A percentile compares a stretch with the other conserved stretches of the same genome.
Conservation (phyloP, 169 alveolate genomes). For the Amoebophrya sp. region DNA sequence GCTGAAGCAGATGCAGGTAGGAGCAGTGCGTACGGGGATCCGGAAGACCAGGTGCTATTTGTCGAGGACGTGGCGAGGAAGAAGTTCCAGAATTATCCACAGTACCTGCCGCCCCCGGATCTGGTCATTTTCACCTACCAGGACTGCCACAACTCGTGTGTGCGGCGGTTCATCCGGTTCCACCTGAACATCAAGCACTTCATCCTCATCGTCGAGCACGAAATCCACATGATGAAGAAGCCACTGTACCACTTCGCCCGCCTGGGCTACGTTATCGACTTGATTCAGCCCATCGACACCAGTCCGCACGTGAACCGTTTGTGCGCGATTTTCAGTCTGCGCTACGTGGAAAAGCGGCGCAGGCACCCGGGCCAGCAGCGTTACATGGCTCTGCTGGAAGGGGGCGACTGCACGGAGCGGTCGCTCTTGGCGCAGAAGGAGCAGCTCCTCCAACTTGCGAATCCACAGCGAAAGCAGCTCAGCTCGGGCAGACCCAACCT, state of each 20-base stretch:
- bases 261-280: not conserved
- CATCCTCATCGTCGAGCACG: not conserved
- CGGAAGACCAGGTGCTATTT: not conserved
- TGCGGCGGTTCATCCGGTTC: not conserved
- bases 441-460: not conserved
- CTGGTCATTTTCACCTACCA: not conserved
- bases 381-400: not conserved
- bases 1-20: no score
- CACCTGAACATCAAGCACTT: not conserved
- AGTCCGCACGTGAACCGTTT: not conserved
- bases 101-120: not conserved
- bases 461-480: no score
- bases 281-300: not conserved
- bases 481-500: no score
- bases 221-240: not conserved
- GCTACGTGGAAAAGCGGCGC: not conserved
- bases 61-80: not conserved
- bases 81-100: not conserved
- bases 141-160: not conserved
- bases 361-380: not conserved
- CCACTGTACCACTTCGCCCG: conserved; percentile 5
- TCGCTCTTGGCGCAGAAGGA: not conserved
- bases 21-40: not conserved
- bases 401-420: not conserved
- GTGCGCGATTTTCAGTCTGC: not conserved